Evolutionary conservation across 2,329 filamentous ascomycete species (phyloP), one percentile per base, ranked within the genome.

Genomic region (Magnaporthiopsis incrustans): DNA sequence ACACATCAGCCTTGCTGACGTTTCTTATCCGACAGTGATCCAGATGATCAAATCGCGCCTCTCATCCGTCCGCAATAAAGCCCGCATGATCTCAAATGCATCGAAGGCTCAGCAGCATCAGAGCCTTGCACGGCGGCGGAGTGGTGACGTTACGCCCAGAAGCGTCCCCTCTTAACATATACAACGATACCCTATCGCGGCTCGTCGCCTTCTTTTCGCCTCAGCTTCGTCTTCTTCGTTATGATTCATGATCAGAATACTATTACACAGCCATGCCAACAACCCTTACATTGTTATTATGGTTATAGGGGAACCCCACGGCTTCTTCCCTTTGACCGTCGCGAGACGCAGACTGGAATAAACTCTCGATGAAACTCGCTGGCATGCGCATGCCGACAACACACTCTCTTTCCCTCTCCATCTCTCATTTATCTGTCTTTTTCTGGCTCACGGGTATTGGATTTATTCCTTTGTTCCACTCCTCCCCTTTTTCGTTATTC

Each of bases 11-110:
- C 25, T 32, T 58, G 12, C 57, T 58, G 14, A 58, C 57, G 15
- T 30, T 58, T 58, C n/a, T 30, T 50, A 25, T 68, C 62, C 32
- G 27, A 25, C 59, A 87, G 85, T 88, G 79, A 85, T 88, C 65
- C 76, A 80, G 64, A 88, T 88, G 85, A 84, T 88, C 67, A 81
- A 77, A 30, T 75, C 76, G n/a, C 81, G 86, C 65, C 78, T 88
- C 4, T 71, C 75, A 26, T 78, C 79, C 26, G 82, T 89, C 61
- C 82, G 81, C 64, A 85, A 85, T 75, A 88, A 87, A 77, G 79
- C 84, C 70, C 81, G 79, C 59, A 80, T 85, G 72, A 88, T 88
- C 71, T 83, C 81, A 22, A 84, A 84, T 65, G 83, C 83, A 62
- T 82, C 81, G 44, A 82, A 81, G 69, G 78, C 78, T 6, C 78